Percentiles rank a stretch among this genome's conserved stretches.
Evolutionary conservation across 345 rosid species (phyloP).

Genomic region (Ailanthus altissimus): DNA sequence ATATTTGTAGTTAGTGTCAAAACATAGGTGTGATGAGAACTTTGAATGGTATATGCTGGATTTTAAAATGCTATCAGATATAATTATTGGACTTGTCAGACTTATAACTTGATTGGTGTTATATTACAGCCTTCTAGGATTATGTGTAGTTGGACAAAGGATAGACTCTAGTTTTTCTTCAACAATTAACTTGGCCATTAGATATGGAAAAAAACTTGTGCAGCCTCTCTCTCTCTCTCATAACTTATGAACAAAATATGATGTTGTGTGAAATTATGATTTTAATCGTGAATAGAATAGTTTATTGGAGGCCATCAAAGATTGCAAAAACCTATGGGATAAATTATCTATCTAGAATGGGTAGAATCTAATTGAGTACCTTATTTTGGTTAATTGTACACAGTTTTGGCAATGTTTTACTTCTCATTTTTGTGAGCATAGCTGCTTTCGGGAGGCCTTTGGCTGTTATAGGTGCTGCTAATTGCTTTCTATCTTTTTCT

Average conservation of each 20-base stretch:
- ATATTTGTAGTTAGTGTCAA: neutral
- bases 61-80: neutral
- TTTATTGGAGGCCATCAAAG: neutral
- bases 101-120: neutral
- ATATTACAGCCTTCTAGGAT: neutral
- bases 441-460: neutral
- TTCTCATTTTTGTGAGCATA: neutral
- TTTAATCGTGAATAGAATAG: neutral
- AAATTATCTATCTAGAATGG: neutral
- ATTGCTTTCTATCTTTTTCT: neutral
- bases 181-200: neutral
- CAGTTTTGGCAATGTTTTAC: neutral
- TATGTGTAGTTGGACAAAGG: neutral
- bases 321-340: neutral
- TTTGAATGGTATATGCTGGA: neutral
- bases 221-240: neutral
- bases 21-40: neutral
- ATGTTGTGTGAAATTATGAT: neutral
- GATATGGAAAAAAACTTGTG: neutral
- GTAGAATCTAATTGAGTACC: neutral
- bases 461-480: neutral
- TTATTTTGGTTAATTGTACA: neutral
- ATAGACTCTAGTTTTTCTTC: neutral
- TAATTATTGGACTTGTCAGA: slow-evolving; percentile 5
- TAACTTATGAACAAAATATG: neutral